Base-by-base conservation (phyloP, 139 green algal genomes). In the Dunaliella sp. region DNA sequence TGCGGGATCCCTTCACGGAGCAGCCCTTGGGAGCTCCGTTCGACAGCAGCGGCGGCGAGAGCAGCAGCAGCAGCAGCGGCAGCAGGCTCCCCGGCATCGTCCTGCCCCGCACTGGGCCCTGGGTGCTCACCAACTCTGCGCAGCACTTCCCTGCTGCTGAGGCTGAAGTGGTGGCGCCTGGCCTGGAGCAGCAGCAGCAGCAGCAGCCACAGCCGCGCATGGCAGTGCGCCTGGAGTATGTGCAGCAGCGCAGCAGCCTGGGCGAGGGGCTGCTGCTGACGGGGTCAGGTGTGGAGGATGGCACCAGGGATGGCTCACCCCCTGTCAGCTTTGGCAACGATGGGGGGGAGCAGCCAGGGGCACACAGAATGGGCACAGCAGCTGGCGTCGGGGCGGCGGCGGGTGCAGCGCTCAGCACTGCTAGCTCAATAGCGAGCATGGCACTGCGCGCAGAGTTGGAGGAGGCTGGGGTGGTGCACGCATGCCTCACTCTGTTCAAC, bases 151-250 rank as follows among this genome's bases (percentile, higher is more conserved):
- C 85, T 2, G 59, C 48, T 31, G 81, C 80, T 0, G 85, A 88
- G 37, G 80, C 65, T 0, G 37, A 85, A 0, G 35, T 88, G 37
- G 35, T 59, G 32, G 80, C 48, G 7, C 48, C 48, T 7, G 7
- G 16, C 7, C 7, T 26, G 48, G 7, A 65, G 48, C 48, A 65
- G 84, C 34, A 81, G 35, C 48, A 65, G 48, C 48, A 38, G 0
- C 2, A 1, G 76, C 80, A 1, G 24, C n/a, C 2, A 33, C n/a
- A 24, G 80, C 35, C 25, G 2, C 81, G 78, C 34, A 80, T 88
- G 0, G 80, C 80, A 37, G 33, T 85, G 32, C 80, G 85, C 59
- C 38, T 88, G 1, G 85, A 88, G 85, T 82, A 88, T 72, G 37
- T 88, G 37, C 28, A 78, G 0, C 79, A 88, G 33, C 85, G 85